Evolutionary conservation across 169 alveolate species (phyloP).

Genomic region (Plasmodium malariae): DNA sequence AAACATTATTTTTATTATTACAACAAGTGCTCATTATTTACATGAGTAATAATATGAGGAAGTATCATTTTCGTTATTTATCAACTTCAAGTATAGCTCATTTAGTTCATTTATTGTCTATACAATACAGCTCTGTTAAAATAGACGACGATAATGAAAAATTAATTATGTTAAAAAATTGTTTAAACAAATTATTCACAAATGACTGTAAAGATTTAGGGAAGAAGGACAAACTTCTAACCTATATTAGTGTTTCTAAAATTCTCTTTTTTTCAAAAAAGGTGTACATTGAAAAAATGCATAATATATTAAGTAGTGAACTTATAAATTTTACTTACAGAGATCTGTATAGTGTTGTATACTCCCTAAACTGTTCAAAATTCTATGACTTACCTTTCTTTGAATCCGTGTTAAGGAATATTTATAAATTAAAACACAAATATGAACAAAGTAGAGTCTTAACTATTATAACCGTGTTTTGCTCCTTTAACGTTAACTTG

Average conservation of each 20-base stretch:
- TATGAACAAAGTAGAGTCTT: slow-evolving; percentile 14
- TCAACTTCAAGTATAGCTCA: slow-evolving; percentile 15
- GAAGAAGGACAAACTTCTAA: slow-evolving; percentile 39
- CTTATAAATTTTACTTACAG: slow-evolving; percentile 52
- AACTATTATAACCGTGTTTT: slow-evolving; percentile 49
- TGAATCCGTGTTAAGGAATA: slow-evolving; percentile 52
- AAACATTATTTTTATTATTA: slow-evolving; percentile 6
- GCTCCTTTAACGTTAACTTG: slow-evolving; percentile 42
- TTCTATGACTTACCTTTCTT: slow-evolving; percentile 34
- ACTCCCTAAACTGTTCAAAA: slow-evolving; percentile 42
- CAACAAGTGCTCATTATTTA: not conserved
- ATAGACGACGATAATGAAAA: slow-evolving; percentile 2
- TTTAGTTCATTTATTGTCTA: slow-evolving; percentile 24
- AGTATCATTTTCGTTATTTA: not conserved
- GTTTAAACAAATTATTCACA: slow-evolving; percentile 7
- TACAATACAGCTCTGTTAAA: not conserved
- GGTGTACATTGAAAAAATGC: slow-evolving; percentile 24
- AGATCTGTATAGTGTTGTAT: slow-evolving; percentile 45
- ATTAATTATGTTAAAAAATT: slow-evolving; percentile 2
- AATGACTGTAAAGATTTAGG: slow-evolving; percentile 36
- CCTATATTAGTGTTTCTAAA: slow-evolving; percentile 55
- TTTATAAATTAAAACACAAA: slow-evolving; percentile 55
- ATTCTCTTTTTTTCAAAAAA: slow-evolving; percentile 21
- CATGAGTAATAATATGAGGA: not conserved
- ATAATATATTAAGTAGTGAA: slow-evolving; percentile 22